Evolutionary conservation across 2,329 filamentous ascomycete genomes (phyloP).

Genomic region (Colletotrichum sublineola): DNA sequence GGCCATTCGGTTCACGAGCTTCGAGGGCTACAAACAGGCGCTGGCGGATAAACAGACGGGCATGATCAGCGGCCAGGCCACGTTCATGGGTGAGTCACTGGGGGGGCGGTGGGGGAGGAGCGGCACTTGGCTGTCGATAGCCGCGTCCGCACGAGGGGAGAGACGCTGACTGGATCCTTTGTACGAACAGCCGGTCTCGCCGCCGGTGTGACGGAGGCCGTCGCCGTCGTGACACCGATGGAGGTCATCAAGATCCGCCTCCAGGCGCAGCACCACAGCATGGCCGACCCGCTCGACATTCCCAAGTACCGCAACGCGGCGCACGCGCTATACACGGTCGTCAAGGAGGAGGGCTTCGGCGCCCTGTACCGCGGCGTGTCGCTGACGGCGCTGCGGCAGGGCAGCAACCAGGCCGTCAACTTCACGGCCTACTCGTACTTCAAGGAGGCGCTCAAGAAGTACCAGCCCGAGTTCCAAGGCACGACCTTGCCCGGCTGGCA

Average conservation of each 20-base stretch:
- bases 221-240: slow-evolving; percentile 97
- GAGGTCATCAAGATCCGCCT: slow-evolving; percentile 99
- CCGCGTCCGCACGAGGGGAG: neutral
- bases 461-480: slow-evolving; percentile 77
- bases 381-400: slow-evolving; percentile 92
- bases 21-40: slow-evolving; percentile 92
- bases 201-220: slow-evolving; percentile 95
- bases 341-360: slow-evolving; percentile 89
- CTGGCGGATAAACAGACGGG: slow-evolving; percentile 79
- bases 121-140: neutral
- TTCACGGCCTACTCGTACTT: slow-evolving; percentile 98
- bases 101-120: no score
- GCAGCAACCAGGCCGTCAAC: slow-evolving; percentile 97
- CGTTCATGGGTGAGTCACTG: slow-evolving; percentile 60
- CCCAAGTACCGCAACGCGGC: slow-evolving; percentile 98
- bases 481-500: slow-evolving; percentile 85
- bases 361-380: slow-evolving; percentile 94
- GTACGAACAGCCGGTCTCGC: slow-evolving; percentile 77
- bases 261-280: slow-evolving; percentile 97
- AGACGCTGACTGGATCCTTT: slow-evolving; percentile 5
- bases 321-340: slow-evolving; percentile 84
- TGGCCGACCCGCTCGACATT: slow-evolving; percentile 95
- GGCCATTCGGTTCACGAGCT: slow-evolving; percentile 98
- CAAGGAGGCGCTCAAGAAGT: slow-evolving; percentile 80
- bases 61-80: slow-evolving; percentile 76